phyloP scores from a whole-genome alignment of 768 basidiomycete species.

The Mycena olivaceomarginata region DNA sequence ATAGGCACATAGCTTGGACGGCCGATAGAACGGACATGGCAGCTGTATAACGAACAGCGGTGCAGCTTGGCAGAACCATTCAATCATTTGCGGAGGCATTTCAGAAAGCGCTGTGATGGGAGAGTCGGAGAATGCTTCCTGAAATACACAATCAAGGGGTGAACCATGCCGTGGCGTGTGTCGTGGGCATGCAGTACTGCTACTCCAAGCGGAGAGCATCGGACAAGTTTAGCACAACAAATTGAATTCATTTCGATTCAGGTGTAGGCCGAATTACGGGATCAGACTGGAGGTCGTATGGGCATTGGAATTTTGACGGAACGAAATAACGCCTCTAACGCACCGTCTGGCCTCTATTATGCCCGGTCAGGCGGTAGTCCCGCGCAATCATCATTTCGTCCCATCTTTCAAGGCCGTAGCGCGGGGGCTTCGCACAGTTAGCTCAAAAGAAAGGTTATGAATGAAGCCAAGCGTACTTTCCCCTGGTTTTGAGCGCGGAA shows the following conservation, averaged over 20 bases:
- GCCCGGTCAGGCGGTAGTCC: conserved; percentile 92
- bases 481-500: conserved; percentile 91
- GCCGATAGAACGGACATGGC: neutral
- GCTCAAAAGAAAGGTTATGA: neutral
- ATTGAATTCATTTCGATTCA: conserved; percentile 24
- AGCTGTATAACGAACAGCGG: neutral
- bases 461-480: conserved; percentile 73
- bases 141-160: neutral
- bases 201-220: neutral
- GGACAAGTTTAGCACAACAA: neutral
- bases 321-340: conserved; percentile 53
- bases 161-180: neutral
- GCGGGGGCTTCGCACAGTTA: conserved; percentile 74
- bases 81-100: conserved; percentile 1
- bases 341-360: conserved; percentile 90
- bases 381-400: conserved; percentile 98
- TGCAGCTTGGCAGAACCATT: conserved; percentile 7
- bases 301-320: conserved; percentile 19
- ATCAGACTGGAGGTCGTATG: conserved; percentile 34
- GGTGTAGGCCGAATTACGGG: conserved; percentile 36
- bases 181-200: neutral
- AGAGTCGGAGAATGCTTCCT: neutral
- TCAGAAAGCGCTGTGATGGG: conserved; percentile 9
- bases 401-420: conserved; percentile 93
- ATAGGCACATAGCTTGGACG: neutral